These are phyloP conservation scores for Pseudogymnoascus sp. DNA, from an alignment of 2,329 filamentous ascomycete species.

Conservation along the genomic window DNA sequence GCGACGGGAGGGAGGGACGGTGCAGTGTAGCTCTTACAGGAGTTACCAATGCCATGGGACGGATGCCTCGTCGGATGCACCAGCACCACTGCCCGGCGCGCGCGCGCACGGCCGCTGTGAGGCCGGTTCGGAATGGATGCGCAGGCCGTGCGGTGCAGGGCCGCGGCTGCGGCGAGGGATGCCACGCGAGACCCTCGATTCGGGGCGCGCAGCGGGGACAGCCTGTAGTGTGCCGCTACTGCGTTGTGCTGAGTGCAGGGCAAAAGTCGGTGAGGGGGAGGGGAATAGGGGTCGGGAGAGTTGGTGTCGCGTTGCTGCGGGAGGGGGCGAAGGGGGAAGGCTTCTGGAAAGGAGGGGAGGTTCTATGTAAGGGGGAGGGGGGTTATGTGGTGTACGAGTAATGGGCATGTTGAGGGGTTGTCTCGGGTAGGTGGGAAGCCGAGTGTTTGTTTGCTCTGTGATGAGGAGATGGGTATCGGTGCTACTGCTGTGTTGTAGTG, in stretches of 20 bases:
- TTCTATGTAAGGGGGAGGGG: constrained; percentile 2
- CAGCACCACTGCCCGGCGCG: background rate
- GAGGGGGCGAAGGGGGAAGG: constrained; percentile 3
- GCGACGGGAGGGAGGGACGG: background rate
- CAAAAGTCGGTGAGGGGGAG: background rate
- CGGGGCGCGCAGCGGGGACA: background rate
- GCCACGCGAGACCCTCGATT: background rate
- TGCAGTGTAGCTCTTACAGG: background rate
- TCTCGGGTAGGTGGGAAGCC: background rate
- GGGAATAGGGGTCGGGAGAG: background rate
- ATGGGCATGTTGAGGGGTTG: background rate
- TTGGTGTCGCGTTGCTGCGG: background rate
- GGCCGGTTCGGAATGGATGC: background rate
- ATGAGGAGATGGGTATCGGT: background rate
- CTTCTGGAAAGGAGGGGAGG: background rate
- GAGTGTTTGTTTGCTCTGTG: background rate
- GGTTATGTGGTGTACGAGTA: background rate
- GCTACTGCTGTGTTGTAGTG: background rate
- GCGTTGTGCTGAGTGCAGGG: background rate
- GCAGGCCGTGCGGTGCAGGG: background rate
- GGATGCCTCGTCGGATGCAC: background rate
- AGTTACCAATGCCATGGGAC: background rate
- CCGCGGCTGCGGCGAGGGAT: background rate
- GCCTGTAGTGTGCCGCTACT: background rate
- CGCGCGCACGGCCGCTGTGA: background rate